phyloP scores from a whole-genome alignment of 768 basidiomycete genomes.

The Phallus indusiatus region DNA sequence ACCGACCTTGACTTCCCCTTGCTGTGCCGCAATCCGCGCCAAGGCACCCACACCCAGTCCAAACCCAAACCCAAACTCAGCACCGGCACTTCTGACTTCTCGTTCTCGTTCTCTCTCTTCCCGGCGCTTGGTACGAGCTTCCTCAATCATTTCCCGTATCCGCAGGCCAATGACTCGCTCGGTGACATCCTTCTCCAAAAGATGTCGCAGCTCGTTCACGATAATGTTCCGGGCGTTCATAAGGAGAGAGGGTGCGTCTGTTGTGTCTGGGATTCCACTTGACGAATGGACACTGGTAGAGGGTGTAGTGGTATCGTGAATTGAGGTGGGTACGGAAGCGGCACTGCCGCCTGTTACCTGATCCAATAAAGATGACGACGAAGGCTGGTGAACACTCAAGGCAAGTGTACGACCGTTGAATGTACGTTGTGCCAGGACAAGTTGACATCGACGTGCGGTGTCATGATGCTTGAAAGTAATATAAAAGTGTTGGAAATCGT shows the following conservation, averaged over 20 bases:
- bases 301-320: constrained; percentile 9
- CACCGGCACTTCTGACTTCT: not conserved
- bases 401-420: constrained; percentile 53
- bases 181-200: constrained; percentile 57
- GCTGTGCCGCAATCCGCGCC: not conserved
- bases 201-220: constrained; percentile 40
- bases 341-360: not conserved
- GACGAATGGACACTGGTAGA: constrained; percentile 25
- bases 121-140: constrained; percentile 38
- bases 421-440: constrained; percentile 49
- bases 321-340: not conserved
- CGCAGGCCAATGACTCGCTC: constrained; percentile 50
- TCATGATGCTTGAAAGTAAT: constrained; percentile 63
- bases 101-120: constrained; percentile 15
- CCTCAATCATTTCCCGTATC: constrained; percentile 41
- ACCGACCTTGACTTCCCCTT: constrained; percentile 12
- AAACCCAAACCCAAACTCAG: not conserved
- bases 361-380: constrained; percentile 17
- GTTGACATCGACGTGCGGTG: constrained; percentile 56
- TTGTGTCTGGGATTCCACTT: constrained; percentile 29
- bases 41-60: not conserved
- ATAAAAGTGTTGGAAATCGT: constrained; percentile 67
- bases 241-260: constrained; percentile 45
- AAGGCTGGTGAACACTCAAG: constrained; percentile 40
- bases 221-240: constrained; percentile 47